Conservation (phyloP, 140 eudicot genomes). For the Artemisia princeps region DNA sequence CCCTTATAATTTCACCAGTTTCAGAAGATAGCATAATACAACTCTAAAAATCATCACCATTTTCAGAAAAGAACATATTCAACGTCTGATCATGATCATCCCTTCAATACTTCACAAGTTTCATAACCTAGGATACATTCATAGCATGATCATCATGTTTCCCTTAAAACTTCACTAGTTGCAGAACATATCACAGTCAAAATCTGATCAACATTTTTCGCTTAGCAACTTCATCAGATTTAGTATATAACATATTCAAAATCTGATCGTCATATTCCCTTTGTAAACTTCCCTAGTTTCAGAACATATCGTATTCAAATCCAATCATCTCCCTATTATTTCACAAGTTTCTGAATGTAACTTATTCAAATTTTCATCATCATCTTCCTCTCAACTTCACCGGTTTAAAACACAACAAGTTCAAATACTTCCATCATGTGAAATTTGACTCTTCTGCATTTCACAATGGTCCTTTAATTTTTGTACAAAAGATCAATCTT, state of each 20-base stretch:
- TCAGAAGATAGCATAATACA: background rate
- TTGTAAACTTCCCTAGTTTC: background rate
- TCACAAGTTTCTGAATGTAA: background rate
- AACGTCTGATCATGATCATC: background rate
- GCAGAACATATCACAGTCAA: constrained; percentile 8
- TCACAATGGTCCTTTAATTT: constrained; percentile 5
- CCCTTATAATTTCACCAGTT: constrained; percentile 5
- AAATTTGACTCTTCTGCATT: constrained; percentile 1
- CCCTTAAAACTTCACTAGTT: constrained; percentile 13
- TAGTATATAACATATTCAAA: background rate
- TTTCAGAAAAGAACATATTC: constrained; percentile 10
- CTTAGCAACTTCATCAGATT: background rate
- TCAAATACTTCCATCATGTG: background rate
- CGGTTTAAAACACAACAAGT: background rate
- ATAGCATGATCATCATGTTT: background rate
- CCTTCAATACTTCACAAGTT: constrained; percentile 6
- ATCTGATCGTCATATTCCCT: constrained; percentile 14
- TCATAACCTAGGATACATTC: background rate
- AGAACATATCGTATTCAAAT: constrained; percentile 1
- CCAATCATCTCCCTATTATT: background rate
- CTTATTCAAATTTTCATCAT: background rate
- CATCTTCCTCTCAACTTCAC: background rate
- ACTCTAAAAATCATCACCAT: background rate
- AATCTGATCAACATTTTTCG: no score
- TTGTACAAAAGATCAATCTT: constrained; percentile 7